Evolutionary conservation across 176 grass and related monocot species (phyloP).

Genomic region (Carex parvula): DNA sequence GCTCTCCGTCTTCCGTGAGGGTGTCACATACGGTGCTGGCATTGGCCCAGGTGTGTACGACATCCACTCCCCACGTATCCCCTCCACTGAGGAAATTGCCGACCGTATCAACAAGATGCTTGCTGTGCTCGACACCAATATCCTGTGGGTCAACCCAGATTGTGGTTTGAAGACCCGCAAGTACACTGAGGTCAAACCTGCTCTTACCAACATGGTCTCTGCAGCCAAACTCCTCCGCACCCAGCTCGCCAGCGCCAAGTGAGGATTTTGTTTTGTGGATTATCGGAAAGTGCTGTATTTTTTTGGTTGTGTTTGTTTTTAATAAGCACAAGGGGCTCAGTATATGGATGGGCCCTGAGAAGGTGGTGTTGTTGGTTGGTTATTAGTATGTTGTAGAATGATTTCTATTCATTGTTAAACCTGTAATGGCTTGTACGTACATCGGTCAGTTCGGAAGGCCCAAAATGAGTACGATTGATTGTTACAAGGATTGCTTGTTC

Average conservation of each 20-base stretch:
- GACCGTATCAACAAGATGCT: conserved; percentile 94
- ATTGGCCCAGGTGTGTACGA: conserved; percentile 94
- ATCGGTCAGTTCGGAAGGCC: too few species aligned
- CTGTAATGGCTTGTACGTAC: conserved; percentile 16
- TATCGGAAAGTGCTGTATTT: background rate
- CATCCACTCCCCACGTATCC: conserved; percentile 95
- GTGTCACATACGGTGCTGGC: conserved; percentile 76
- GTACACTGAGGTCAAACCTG: conserved; percentile 80
- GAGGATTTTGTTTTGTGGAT: conserved; percentile 13
- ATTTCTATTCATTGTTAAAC: background rate
- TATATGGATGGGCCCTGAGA: background rate
- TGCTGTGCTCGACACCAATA: conserved; percentile 75
- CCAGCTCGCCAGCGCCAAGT: conserved; percentile 70
- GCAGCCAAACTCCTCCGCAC: conserved; percentile 76
- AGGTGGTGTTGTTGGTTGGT: conserved; percentile 16
- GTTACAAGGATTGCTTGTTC: background rate
- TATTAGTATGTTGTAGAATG: background rate
- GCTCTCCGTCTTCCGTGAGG: conserved; percentile 82
- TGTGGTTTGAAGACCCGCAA: conserved; percentile 96
- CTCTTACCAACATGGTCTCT: conserved; percentile 73
- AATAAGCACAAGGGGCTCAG: background rate
- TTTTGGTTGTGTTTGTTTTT: conserved; percentile 20
- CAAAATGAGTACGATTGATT: background rate
- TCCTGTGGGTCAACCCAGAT: conserved; percentile 94
- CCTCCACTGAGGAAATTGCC: conserved; percentile 70